Evolutionary conservation across 768 basidiomycete genomes (phyloP).

Genomic region (Rhizopogon roseolus): DNA sequence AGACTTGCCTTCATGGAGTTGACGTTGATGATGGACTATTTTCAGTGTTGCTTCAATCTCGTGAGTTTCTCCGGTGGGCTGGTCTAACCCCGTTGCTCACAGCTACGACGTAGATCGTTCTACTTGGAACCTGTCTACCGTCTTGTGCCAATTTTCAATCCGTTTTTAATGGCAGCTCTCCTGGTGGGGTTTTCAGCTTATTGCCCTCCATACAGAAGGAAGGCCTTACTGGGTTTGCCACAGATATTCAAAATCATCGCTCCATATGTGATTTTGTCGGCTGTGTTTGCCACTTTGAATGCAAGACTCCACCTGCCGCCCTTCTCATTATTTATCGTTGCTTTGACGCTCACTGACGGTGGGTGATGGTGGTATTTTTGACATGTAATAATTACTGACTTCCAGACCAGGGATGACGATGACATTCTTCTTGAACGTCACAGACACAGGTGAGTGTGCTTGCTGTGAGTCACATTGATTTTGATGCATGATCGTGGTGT

Average conservation of each 20-base stretch:
- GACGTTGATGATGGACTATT: neutral
- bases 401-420: conserved; percentile 67
- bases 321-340: conserved; percentile 76
- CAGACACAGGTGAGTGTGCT: conserved; percentile 56
- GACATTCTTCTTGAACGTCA: conserved; percentile 79
- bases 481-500: conserved; percentile 1
- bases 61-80: conserved; percentile 33
- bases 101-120: conserved; percentile 49
- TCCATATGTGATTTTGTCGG: conserved; percentile 76
- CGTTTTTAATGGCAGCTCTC: conserved; percentile 75
- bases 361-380: conserved; percentile 7
- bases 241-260: conserved; percentile 80
- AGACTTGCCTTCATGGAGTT: neutral
- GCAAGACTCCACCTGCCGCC: conserved; percentile 64
- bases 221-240: neutral
- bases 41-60: conserved; percentile 78
- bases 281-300: conserved; percentile 65
- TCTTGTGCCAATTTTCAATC: conserved; percentile 79
- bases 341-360: conserved; percentile 71
- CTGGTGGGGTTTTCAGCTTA: conserved; percentile 38
- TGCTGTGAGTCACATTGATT: conserved; percentile 1
- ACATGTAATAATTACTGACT: conserved; percentile 7
- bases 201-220: neutral
- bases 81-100: neutral
- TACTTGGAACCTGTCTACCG: conserved; percentile 88